Percentiles rank a stretch among this genome's conserved stretches.
phyloP scores from a whole-genome alignment of 2,329 filamentous ascomycete genomes.

The Thielaviopsis musarum region DNA sequence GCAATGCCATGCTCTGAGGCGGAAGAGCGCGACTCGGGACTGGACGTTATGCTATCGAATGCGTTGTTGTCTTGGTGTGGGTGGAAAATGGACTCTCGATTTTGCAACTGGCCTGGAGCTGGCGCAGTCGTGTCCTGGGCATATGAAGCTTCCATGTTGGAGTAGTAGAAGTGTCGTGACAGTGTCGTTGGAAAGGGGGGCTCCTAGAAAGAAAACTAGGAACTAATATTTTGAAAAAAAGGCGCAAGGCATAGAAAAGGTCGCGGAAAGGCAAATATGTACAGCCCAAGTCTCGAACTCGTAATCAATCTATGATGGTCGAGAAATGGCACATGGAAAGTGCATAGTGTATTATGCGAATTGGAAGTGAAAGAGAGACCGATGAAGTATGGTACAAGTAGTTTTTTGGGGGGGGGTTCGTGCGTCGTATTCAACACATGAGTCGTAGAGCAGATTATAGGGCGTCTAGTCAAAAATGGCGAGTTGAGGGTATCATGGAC shows the following conservation, averaged over 20 bases:
- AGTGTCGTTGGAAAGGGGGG: not conserved
- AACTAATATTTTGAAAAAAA: not conserved
- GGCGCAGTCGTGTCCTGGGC: not conserved
- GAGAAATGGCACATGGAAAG: not conserved
- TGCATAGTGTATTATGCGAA: not conserved
- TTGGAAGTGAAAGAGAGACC: not conserved
- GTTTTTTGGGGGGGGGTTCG: not conserved
- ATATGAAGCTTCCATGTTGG: not conserved
- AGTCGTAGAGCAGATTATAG: not conserved
- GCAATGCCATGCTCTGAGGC: constrained; percentile 1
- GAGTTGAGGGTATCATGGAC: not conserved
- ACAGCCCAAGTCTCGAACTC: not conserved
- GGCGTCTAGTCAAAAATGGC: not conserved
- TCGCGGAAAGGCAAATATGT: not conserved
- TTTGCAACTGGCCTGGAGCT: not conserved
- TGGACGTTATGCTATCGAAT: not conserved
- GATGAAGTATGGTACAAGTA: not conserved
- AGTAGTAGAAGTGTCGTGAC: not conserved
- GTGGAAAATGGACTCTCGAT: not conserved
- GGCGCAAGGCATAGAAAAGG: not conserved
- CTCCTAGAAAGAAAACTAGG: not conserved
- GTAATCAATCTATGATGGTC: not conserved
- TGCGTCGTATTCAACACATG: not conserved
- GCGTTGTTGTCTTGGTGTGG: not conserved
- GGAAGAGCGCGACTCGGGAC: not conserved